These are phyloP conservation scores for Ceratocystis lukuohia DNA, from an alignment of 2,329 filamentous ascomycete genomes.

Conservation along the genomic window DNA sequence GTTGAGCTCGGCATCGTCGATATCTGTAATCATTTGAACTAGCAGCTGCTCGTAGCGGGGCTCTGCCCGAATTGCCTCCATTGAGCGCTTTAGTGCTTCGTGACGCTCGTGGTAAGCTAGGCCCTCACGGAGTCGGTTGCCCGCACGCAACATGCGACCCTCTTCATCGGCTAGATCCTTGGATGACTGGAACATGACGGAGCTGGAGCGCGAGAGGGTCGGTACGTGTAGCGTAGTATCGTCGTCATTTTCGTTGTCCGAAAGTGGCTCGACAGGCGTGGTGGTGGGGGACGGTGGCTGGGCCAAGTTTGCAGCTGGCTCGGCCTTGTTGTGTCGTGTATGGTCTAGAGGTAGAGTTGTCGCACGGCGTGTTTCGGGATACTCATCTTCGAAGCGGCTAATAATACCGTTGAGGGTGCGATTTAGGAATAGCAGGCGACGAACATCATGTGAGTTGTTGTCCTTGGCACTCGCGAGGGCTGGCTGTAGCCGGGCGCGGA, in stretches of 20 bases:
- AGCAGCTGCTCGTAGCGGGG: constrained; percentile 41
- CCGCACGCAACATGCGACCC: constrained; percentile 41
- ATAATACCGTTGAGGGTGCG: constrained; percentile 83
- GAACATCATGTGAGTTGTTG: constrained; percentile 58
- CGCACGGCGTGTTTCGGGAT: constrained; percentile 57
- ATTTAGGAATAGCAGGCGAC: constrained; percentile 77
- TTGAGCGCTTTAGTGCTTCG: constrained; percentile 34
- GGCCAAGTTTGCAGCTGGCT: constrained; percentile 16
- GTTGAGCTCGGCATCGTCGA: constrained; percentile 46
- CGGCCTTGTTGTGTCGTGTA: constrained; percentile 12
- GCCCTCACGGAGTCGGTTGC: constrained; percentile 42
- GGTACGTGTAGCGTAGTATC: constrained; percentile 34
- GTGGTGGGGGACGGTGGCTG: constrained; percentile 23
- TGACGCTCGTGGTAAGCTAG: constrained; percentile 41
- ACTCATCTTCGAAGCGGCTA: constrained; percentile 89
- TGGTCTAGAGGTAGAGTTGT: not conserved
- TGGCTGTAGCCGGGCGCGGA: constrained; percentile 67
- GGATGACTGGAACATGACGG: constrained; percentile 37
- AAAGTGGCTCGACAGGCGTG: constrained; percentile 27
- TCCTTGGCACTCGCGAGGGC: constrained; percentile 63
- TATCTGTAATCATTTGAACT: constrained; percentile 47
- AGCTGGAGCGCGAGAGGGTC: constrained; percentile 38
- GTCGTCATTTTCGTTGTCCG: constrained; percentile 34
- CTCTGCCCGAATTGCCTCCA: constrained; percentile 39
- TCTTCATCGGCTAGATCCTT: constrained; percentile 44